phyloP scores from a whole-genome alignment of 768 basidiomycete species.

The Podaxis sp. region DNA sequence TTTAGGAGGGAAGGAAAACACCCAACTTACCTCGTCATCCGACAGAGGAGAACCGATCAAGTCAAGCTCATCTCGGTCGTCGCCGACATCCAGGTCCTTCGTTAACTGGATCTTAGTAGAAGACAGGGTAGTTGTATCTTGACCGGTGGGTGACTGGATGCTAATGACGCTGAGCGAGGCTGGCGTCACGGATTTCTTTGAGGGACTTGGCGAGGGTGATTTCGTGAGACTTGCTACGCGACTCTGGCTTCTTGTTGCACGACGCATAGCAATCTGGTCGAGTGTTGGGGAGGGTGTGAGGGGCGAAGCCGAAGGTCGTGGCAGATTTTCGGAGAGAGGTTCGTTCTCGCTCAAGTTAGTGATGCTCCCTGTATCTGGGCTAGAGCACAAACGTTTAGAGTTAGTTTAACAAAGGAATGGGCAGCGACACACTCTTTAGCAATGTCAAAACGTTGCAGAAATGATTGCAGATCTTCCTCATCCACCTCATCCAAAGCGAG shows the following conservation, averaged over 20 bases:
- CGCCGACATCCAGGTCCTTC: slow-evolving; percentile 22
- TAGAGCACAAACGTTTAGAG: slow-evolving; percentile 22
- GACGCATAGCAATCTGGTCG: slow-evolving; percentile 1
- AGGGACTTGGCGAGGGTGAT: slow-evolving; percentile 12
- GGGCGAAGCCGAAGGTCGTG: slow-evolving; percentile 18
- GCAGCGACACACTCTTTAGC: slow-evolving; percentile 23
- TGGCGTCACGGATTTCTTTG: not conserved
- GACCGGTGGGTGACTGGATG: not conserved
- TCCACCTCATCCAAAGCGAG: slow-evolving; percentile 26
- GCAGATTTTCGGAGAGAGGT: slow-evolving; percentile 14
- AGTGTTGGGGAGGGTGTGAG: slow-evolving; percentile 14
- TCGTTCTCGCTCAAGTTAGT: slow-evolving; percentile 34
- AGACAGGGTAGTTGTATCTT: not conserved
- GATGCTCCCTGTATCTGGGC: slow-evolving; percentile 43
- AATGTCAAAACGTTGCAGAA: slow-evolving; percentile 17
- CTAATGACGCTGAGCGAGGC: not conserved
- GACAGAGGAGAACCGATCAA: slow-evolving; percentile 31
- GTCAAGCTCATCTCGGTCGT: slow-evolving; percentile 42
- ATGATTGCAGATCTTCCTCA: slow-evolving; percentile 14
- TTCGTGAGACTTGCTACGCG: slow-evolving; percentile 7
- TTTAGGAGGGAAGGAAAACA: not conserved
- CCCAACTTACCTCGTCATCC: slow-evolving; percentile 13
- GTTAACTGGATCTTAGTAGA: slow-evolving; percentile 12
- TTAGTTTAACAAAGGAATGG: not conserved
- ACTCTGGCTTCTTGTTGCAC: slow-evolving; percentile 13